A percentile compares a stretch with the other conserved stretches of the same genome.
Evolutionary conservation across 257 asterid genomes (phyloP).

Genomic region (Fraxinus anomala): DNA sequence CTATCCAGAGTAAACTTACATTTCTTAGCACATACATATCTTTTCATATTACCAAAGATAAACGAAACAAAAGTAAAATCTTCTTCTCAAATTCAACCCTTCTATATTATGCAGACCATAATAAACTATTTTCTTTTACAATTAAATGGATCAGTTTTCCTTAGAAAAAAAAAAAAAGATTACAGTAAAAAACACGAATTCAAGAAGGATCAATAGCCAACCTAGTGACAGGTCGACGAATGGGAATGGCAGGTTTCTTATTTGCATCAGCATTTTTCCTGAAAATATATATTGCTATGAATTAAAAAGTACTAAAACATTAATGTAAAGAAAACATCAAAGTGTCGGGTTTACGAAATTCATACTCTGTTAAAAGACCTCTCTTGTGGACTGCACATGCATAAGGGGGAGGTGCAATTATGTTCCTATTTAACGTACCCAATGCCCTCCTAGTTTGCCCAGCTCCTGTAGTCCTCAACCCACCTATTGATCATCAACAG

Average conservation of each 20-base stretch:
- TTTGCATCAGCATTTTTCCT: slow-evolving; percentile 31
- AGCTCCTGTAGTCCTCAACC: slow-evolving; percentile 22
- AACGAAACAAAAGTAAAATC: too few relatives aligned
- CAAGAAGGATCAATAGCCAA: slow-evolving; percentile 14
- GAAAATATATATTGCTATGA: neutral
- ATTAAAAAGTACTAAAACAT: neutral
- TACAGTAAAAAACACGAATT: neutral
- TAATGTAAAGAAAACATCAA: neutral
- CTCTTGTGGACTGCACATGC: slow-evolving; percentile 38
- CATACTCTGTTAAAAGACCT: slow-evolving; percentile 37
- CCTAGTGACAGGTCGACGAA: slow-evolving; percentile 53
- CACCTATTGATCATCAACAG: slow-evolving; percentile 27
- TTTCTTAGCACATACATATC: too few relatives aligned
- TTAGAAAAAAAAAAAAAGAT: neutral
- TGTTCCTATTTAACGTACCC: slow-evolving; percentile 38
- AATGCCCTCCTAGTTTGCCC: slow-evolving; percentile 48
- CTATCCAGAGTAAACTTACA: too few relatives aligned
- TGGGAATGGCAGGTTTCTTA: slow-evolving; percentile 35
- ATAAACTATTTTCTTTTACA: too few relatives aligned
- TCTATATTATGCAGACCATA: too few relatives aligned
- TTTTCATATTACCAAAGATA: too few relatives aligned
- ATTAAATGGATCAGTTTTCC: too few relatives aligned
- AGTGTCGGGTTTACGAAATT: slow-evolving; percentile 17
- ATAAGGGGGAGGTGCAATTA: slow-evolving; percentile 36
- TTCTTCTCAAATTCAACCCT: too few relatives aligned